Percentiles rank a stretch among this genome's conserved stretches.
Conservation (phyloP, 163 green algal species). For the Chloromonas sp. region DNA sequence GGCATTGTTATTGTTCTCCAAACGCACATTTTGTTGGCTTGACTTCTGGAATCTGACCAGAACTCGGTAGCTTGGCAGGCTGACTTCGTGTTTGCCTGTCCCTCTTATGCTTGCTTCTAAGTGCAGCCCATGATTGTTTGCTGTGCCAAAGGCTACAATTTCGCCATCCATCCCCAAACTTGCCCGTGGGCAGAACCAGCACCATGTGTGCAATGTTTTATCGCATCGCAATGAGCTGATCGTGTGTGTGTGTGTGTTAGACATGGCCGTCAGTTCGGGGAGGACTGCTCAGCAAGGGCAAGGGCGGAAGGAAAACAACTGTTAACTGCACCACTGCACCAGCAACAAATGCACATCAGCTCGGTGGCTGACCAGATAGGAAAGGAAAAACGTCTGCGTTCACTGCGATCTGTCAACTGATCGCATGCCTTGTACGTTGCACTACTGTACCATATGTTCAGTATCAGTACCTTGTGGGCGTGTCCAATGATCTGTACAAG, state of each 20-base stretch:
- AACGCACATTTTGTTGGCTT: not conserved
- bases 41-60: not conserved
- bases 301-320: not conserved
- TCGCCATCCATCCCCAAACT: no score
- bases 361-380: no score
- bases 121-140: no score
- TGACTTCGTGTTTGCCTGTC: not conserved
- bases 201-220: no score
- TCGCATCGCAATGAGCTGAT: not conserved
- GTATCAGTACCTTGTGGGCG: constrained; percentile 65
- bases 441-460: not conserved
- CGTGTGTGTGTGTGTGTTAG: not conserved
- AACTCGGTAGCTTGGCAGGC: not conserved
- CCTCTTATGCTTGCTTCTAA: no score
- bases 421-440: not conserved
- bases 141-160: no score
- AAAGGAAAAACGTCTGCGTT: not conserved
- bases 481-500: constrained; percentile 68
- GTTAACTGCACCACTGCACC: no score
- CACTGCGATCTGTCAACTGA: not conserved
- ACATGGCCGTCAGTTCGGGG: no score
- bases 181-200: no score
- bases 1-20: not conserved
- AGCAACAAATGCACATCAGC: no score
- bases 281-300: no score